Percentiles rank a stretch among this genome's conserved stretches.
These are phyloP conservation scores for Aspergillus campestris DNA, from an alignment of 495 filamentous ascomycete species.

Conservation along the genomic window DNA sequence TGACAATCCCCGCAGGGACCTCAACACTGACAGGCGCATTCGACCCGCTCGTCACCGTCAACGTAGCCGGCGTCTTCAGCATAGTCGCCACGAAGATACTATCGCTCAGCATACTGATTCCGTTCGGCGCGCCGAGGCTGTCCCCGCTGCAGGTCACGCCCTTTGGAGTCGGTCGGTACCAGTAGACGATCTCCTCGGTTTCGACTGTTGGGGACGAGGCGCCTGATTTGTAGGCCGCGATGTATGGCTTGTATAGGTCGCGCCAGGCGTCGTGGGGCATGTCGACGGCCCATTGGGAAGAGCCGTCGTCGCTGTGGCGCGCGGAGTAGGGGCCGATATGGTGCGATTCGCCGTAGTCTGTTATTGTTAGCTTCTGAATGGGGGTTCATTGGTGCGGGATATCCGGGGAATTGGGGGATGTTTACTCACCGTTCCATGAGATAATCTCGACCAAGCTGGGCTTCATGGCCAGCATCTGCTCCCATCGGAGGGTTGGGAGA, in stretches of 20 bases:
- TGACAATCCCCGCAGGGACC: conserved; percentile 41
- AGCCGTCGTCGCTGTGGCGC: conserved; percentile 46
- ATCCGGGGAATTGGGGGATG: background rate
- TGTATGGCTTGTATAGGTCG: conserved; percentile 41
- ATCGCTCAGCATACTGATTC: conserved; percentile 28
- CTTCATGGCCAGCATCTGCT: conserved; percentile 37
- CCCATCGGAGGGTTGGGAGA: conserved; percentile 41
- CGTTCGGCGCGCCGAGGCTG: conserved; percentile 12
- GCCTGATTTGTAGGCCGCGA: conserved; percentile 49
- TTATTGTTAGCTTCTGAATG: too few relatives aligned
- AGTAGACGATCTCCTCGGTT: conserved; percentile 37
- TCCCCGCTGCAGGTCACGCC: conserved; percentile 19
- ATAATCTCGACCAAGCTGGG: conserved; percentile 51
- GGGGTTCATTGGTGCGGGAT: background rate
- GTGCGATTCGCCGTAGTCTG: conserved; percentile 54
- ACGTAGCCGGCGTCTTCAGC: conserved; percentile 34
- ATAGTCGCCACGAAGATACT: conserved; percentile 47
- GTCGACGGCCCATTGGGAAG: conserved; percentile 50
- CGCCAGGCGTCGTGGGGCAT: conserved; percentile 40
- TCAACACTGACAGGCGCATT: conserved; percentile 14
- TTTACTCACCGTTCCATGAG: conserved; percentile 46
- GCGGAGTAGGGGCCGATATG: conserved; percentile 39
- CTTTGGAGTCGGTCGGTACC: conserved; percentile 37
- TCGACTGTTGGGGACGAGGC: conserved; percentile 26
- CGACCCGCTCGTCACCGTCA: conserved; percentile 38